Evolutionary conservation across 2,329 filamentous ascomycete genomes (phyloP).

Genomic region (Botrytis hyacinthi): DNA sequence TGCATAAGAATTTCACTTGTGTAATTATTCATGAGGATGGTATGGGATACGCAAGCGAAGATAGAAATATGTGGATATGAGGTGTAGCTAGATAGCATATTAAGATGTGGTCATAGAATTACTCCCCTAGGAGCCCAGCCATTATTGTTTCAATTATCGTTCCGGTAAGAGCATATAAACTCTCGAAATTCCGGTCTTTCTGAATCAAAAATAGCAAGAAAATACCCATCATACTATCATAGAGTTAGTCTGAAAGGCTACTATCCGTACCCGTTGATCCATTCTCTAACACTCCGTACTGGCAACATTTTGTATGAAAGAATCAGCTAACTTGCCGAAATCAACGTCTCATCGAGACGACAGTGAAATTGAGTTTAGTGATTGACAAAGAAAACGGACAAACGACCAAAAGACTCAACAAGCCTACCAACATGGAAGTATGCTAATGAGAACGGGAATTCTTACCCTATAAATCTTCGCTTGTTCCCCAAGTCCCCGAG

Average conservation of each 20-base stretch:
- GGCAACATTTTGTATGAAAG: background rate
- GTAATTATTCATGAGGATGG: background rate
- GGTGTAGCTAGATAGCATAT: background rate
- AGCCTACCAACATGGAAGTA: too few species aligned
- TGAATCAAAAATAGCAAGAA: background rate
- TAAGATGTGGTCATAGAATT: fast-evolving
- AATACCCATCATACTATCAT: too few species aligned
- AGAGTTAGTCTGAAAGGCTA: background rate
- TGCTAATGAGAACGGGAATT: background rate
- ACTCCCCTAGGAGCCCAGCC: fast-evolving
- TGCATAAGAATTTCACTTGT: background rate
- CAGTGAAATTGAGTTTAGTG: too few species aligned
- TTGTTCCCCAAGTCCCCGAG: too few species aligned
- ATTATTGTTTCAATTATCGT: too few species aligned
- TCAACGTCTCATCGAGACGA: background rate
- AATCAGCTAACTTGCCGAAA: background rate
- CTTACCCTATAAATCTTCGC: fast-evolving
- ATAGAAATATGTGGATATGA: fast-evolving
- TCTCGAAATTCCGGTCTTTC: background rate
- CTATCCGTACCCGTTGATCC: background rate
- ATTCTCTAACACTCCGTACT: background rate
- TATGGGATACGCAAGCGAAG: fast-evolving
- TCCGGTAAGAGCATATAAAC: background rate
- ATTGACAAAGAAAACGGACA: too few species aligned
- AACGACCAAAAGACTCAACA: too few species aligned